A percentile compares a stretch with the other conserved stretches of the same genome.
Conservation (phyloP, 345 rosid genomes). For the Hibiscus syriacus region DNA sequence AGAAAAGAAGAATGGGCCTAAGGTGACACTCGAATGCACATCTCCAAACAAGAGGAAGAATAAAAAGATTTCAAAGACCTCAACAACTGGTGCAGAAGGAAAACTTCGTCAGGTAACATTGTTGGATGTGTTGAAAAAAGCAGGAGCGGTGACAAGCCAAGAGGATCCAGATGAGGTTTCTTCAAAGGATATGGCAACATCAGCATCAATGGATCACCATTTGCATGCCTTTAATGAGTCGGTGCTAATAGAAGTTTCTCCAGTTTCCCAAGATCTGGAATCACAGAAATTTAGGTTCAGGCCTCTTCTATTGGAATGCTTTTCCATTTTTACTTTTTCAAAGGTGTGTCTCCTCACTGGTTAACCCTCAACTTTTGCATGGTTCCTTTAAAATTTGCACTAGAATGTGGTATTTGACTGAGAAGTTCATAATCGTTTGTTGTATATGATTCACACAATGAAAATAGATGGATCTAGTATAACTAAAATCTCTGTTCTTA, state of each 20-base stretch:
- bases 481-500: not conserved
- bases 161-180: constrained; percentile 35
- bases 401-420: not conserved
- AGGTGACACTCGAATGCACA: constrained; percentile 24
- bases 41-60: constrained; percentile 35
- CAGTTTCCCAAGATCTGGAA: constrained; percentile 42
- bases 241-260: constrained; percentile 48
- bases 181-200: constrained; percentile 18
- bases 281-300: constrained; percentile 71
- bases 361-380: not conserved
- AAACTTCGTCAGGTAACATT: constrained; percentile 54
- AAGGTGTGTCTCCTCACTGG: constrained; percentile 34
- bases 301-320: constrained; percentile 55
- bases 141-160: constrained; percentile 41
- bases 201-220: constrained; percentile 25
- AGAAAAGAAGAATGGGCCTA: constrained; percentile 36
- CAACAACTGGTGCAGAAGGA: constrained; percentile 30
- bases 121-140: constrained; percentile 47
- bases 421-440: not conserved
- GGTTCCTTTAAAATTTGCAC: not conserved
- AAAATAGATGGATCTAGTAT: not conserved
- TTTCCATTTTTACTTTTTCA: constrained; percentile 52
- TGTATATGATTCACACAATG: not conserved
- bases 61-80: constrained; percentile 30
- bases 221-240: constrained; percentile 27